Evolutionary conservation across 352 stramenopile species (phyloP).

Genomic region (Ophiocytium majus): DNA sequence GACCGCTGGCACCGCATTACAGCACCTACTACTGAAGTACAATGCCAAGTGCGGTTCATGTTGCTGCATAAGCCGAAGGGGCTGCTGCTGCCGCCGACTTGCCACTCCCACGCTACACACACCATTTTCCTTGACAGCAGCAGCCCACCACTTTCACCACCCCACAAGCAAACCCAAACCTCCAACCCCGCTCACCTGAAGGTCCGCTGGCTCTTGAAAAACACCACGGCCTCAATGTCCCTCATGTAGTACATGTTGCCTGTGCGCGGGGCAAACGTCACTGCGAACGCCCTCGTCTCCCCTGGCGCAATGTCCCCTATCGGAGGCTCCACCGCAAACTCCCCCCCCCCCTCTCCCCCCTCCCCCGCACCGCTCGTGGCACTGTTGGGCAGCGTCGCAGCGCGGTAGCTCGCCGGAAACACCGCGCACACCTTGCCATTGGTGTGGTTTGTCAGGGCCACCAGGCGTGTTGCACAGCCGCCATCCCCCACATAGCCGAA

Average conservation of each 20-base stretch:
- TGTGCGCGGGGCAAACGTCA: conserved; percentile 72
- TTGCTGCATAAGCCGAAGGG: too few relatives aligned
- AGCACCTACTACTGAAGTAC: too few relatives aligned
- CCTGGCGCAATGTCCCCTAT: conserved; percentile 74
- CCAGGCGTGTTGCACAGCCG: too few relatives aligned
- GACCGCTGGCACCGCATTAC: too few relatives aligned
- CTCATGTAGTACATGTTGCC: conserved; percentile 81
- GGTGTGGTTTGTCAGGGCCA: neutral
- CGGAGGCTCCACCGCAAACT: conserved; percentile 72
- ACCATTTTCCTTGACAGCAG: too few relatives aligned
- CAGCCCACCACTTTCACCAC: too few relatives aligned
- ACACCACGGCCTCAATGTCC: conserved; percentile 78
- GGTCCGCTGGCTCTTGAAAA: conserved; percentile 85
- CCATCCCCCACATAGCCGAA: too few relatives aligned
- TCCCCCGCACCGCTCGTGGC: neutral
- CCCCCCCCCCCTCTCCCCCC: conserved; percentile 12
- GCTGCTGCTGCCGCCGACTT: too few relatives aligned
- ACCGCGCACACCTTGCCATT: neutral
- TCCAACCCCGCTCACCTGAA: conserved; percentile 70
- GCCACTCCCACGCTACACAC: too few relatives aligned
- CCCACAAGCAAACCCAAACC: too few relatives aligned
- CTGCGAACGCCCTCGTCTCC: conserved; percentile 69
- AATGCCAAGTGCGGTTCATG: too few relatives aligned
- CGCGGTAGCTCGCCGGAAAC: neutral
- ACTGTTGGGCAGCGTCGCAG: conserved; percentile 17